phyloP scores from a whole-genome alignment of 2,329 filamentous ascomycete genomes.

The Scedosporium aurantiacum region DNA sequence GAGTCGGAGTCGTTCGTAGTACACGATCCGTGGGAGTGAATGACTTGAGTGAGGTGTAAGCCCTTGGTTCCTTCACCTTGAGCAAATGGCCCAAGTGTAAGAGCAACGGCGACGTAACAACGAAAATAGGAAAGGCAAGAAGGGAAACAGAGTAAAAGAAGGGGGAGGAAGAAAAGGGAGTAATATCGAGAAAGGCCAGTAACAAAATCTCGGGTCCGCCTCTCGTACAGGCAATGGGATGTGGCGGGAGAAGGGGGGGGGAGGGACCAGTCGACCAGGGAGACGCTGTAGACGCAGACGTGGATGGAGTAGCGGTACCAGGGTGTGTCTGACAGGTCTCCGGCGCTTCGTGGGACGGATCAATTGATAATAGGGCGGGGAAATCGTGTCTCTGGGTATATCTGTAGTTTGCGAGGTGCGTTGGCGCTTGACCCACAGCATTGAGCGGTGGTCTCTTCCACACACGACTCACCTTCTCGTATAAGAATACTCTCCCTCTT shows the following conservation, averaged over 20 bases:
- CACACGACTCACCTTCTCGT: background rate
- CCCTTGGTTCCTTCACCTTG: background rate
- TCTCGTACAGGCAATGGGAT: background rate
- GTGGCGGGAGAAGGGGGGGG: background rate
- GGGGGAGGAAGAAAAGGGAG: background rate
- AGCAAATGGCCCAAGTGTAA: background rate
- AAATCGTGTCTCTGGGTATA: background rate
- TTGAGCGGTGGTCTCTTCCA: background rate
- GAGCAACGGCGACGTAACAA: background rate
- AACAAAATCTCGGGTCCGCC: background rate
- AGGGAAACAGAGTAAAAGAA: constrained; percentile 1
- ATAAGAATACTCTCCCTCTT: background rate
- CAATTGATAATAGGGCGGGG: constrained; percentile 2
- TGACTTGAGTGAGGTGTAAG: background rate
- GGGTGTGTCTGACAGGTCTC: constrained; percentile 3
- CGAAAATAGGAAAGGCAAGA: constrained; percentile 6
- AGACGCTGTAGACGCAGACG: constrained; percentile 4
- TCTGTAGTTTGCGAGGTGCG: background rate
- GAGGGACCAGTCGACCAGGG: background rate
- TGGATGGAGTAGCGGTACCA: constrained; percentile 4
- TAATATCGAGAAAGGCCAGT: background rate
- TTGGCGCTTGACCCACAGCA: constrained; percentile 5
- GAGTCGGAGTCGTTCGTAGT: background rate
- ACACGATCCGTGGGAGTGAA: background rate
- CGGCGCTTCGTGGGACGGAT: constrained; percentile 6